Evolutionary conservation across 352 stramenopile species (phyloP), one percentile per base, ranked within the genome.

Genomic region (Pythium rhizo-oryzae): DNA sequence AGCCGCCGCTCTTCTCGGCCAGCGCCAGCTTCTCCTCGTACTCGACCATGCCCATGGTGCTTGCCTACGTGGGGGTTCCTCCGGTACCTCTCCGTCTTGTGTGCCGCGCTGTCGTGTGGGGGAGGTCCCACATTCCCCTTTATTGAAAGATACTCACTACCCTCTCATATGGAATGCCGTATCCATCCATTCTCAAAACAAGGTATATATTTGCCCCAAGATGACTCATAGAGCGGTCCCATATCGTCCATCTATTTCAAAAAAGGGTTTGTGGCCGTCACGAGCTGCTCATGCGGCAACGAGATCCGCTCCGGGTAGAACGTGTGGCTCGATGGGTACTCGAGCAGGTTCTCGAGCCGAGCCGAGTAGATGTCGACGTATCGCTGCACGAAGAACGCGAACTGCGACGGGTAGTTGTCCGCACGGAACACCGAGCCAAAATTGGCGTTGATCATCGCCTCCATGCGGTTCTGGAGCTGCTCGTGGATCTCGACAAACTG

Each of bases 301-400:
- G 71, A 78, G 19, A 87, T 77, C 15, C 84, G 86, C 60, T 89
- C 78, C 1, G 90, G 90, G 63, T 95, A 96, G 65, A 97, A 97
- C 8, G 87, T 90, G 70, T 96, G 87, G 56, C 77, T 90, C 11
- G 81, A 82, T n/a, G 82, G 81, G 59, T 96, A 96, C 57, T 92
- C 77, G 43, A 93, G 62, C 46, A 97, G 59, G 67, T 96, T 94
- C 62, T 92, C 85, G 46, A 96, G 76, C 1, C 87, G 78, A n/a
- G 81, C 86, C 37, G 85, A 93, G 79, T 96, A 97, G 33, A 97
- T 84, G 67, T 97, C 90, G 12, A 94, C 88, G 67, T 97, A 95
- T 39, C 90, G 80, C 65, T 92, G 85, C 61, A 95, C 82, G 65
- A 84, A 91, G 69, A 93, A 96, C 8, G 88, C 85, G 65, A 96